Percentiles rank a stretch among this genome's conserved stretches.
Evolutionary conservation across 306 rosid species (phyloP).

Genomic region (Lathyrus oleraceus): DNA sequence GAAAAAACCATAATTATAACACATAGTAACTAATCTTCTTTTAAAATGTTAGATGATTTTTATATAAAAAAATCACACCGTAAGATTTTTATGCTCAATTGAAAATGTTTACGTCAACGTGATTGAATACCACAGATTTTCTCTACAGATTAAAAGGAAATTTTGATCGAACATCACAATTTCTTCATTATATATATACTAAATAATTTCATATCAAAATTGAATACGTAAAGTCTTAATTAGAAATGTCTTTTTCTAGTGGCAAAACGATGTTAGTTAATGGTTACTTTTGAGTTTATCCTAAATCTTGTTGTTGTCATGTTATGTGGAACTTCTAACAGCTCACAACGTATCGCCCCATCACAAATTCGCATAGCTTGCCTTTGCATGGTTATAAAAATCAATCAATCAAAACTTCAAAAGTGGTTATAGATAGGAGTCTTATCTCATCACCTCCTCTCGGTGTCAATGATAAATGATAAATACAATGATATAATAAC

Average conservation of each 20-base stretch:
- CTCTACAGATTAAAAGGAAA: too few species aligned
- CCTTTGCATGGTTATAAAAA: not conserved
- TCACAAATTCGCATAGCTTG: not conserved
- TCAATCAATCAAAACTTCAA: not conserved
- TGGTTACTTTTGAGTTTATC: not conserved
- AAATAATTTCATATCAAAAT: too few species aligned
- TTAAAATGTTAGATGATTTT: too few species aligned
- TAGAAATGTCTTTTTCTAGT: constrained; percentile 1
- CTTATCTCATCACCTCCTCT: not conserved
- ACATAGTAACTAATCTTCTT: too few species aligned
- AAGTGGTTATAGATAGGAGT: not conserved
- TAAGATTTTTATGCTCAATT: too few species aligned
- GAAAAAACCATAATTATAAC: too few species aligned
- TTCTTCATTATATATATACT: too few species aligned
- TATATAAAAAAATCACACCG: too few species aligned
- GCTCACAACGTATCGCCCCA: not conserved
- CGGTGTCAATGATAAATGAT: not conserved
- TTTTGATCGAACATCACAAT: too few species aligned
- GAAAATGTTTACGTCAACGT: too few species aligned
- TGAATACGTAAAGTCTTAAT: not conserved
- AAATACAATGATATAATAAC: not conserved
- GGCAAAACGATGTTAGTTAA: not conserved
- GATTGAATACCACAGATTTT: too few species aligned
- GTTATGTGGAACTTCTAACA: not conserved
- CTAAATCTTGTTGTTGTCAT: not conserved